These are phyloP conservation scores for Voacanga thouarsii DNA, from an alignment of 257 asterid species.

Conservation along the genomic window DNA sequence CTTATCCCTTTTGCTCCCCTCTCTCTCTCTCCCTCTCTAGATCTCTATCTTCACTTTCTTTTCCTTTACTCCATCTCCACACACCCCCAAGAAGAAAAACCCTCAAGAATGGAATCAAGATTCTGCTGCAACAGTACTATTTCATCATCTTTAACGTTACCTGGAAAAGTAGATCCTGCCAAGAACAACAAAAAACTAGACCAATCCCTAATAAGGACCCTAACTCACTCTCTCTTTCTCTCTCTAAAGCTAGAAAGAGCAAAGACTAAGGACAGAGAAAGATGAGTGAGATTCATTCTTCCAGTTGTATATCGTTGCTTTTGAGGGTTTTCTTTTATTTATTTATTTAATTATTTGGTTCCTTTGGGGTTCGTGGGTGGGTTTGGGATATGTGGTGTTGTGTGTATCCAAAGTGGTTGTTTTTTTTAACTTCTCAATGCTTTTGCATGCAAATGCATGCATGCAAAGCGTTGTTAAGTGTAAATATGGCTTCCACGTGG, in stretches of 20 bases:
- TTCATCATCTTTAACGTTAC: conserved; percentile 12
- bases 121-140: background rate
- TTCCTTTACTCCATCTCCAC: conserved; percentile 24
- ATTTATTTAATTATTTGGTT: background rate
- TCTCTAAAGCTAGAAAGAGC: conserved; percentile 16
- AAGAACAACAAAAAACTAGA: conserved; percentile 11
- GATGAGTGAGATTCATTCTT: conserved; percentile 34
- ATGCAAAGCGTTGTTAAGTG: conserved; percentile 13
- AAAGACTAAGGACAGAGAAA: conserved; percentile 9
- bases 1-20: background rate
- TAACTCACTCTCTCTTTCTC: background rate
- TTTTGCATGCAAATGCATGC: conserved; percentile 28
- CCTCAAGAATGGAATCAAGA: background rate
- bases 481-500: conserved; percentile 19
- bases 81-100: background rate
- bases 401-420: conserved; percentile 6
- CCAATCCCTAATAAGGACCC: conserved; percentile 28
- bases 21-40: conserved; percentile 2
- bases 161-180: conserved; percentile 20
- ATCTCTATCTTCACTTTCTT: conserved; percentile 18
- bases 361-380: background rate
- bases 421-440: conserved; percentile 17
- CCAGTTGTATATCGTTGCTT: conserved; percentile 46
- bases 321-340: conserved; percentile 28
- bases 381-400: conserved; percentile 5